Evolutionary conservation across 306 rosid genomes (phyloP).

Genomic region (Vigna trinervia): DNA sequence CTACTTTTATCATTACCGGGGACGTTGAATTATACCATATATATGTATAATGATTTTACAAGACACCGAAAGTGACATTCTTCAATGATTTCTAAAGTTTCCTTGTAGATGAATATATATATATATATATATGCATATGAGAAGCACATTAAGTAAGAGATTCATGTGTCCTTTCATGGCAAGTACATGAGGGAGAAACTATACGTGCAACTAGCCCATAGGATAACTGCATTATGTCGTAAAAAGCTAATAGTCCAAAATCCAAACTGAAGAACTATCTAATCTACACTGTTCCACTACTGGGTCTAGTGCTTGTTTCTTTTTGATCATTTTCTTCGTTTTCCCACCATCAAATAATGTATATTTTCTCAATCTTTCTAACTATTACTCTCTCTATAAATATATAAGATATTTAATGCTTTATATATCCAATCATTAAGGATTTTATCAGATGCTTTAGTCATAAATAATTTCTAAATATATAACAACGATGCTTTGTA

Average conservation of each 20-base stretch:
- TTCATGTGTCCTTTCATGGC: constrained; percentile 33
- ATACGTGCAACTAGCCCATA: constrained; percentile 39
- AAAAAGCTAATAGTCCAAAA: constrained; percentile 43
- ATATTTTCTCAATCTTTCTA: neutral
- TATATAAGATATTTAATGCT: too few relatives aligned
- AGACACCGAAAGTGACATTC: constrained; percentile 57
- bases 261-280: constrained; percentile 38
- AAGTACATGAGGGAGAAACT: constrained; percentile 32
- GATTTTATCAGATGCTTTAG: too few relatives aligned
- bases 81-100: constrained; percentile 43
- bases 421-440: too few relatives aligned
- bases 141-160: constrained; percentile 15
- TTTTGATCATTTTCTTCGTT: constrained; percentile 28
- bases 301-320: neutral
- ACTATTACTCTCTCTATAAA: neutral
- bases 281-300: constrained; percentile 12
- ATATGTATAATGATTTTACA: neutral
- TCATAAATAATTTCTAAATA: too few relatives aligned
- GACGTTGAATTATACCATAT: neutral
- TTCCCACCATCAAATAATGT: neutral
- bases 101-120: neutral
- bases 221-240: constrained; percentile 26
- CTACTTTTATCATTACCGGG: too few relatives aligned
- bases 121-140: neutral
- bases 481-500: too few relatives aligned